Percentiles rank a stretch among this genome's conserved stretches.
These are phyloP conservation scores for Ascoidea asiatica DNA, from an alignment of 805 yeast genomes.

Conservation along the genomic window DNA sequence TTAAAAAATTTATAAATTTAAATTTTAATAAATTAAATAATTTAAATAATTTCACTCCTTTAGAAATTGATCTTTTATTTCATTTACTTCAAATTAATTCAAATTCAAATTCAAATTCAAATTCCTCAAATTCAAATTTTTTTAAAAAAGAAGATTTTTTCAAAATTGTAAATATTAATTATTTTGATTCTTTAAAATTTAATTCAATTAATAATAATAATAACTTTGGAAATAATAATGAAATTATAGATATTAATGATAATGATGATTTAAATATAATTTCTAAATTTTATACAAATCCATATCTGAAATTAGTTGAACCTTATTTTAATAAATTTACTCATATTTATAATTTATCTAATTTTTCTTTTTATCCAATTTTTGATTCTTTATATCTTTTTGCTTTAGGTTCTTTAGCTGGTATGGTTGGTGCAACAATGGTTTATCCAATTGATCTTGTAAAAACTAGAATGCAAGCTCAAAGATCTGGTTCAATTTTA, in stretches of 20 bases:
- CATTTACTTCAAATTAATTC: constrained; percentile 11
- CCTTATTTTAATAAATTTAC: neutral
- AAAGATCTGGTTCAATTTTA: constrained; percentile 47
- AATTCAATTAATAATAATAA: neutral
- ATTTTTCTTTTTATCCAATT: constrained; percentile 34
- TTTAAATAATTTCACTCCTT: constrained; percentile 25
- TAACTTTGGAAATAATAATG: constrained; percentile 16
- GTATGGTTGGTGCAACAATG: constrained; percentile 95
- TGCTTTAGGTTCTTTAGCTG: constrained; percentile 85
- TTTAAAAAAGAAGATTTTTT: constrained; percentile 19
- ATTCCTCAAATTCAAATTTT: constrained; percentile 7
- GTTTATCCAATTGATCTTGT: constrained; percentile 95
- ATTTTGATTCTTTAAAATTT: constrained; percentile 16
- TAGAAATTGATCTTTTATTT: constrained; percentile 25
- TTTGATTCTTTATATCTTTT: constrained; percentile 84
- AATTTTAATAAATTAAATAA: constrained; percentile 27
- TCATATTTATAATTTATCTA: constrained; percentile 2
- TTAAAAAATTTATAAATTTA: constrained; percentile 20
- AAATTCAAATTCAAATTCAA: constrained; percentile 7
- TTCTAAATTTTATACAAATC: constrained; percentile 15
- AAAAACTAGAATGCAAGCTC: constrained; percentile 96
- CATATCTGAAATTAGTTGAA: constrained; percentile 20
- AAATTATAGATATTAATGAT: neutral
- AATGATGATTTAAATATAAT: constrained; percentile 12
- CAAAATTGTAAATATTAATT: constrained; percentile 27